Evolutionary conservation across 768 basidiomycete genomes (phyloP).

Genomic region (Coprinellus micaceus): DNA sequence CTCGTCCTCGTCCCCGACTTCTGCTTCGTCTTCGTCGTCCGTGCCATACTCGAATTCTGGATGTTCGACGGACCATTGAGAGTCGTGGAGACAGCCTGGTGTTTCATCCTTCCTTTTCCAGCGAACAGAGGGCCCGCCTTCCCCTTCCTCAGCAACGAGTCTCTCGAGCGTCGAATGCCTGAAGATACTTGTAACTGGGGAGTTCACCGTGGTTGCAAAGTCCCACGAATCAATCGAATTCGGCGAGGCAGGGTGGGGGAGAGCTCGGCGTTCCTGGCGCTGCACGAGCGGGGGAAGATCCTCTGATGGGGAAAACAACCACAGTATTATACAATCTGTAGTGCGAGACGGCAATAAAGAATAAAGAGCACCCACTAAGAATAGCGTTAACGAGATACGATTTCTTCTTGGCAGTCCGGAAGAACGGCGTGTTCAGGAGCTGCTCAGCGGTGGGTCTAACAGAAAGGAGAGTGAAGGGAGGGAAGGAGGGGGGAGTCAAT

Average conservation of each 20-base stretch:
- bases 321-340: neutral
- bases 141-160: slow-evolving; percentile 22
- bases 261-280: slow-evolving; percentile 66
- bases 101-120: slow-evolving; percentile 37
- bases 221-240: slow-evolving; percentile 80
- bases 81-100: neutral
- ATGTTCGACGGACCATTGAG: slow-evolving; percentile 12
- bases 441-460: slow-evolving; percentile 71
- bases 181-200: slow-evolving; percentile 29
- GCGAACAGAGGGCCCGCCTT: slow-evolving; percentile 22
- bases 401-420: slow-evolving; percentile 76
- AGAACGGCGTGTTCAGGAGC: slow-evolving; percentile 75
- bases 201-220: slow-evolving; percentile 51
- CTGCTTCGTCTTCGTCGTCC: neutral
- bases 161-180: slow-evolving; percentile 23
- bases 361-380: slow-evolving; percentile 41
- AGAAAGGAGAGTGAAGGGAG: neutral
- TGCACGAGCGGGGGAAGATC: slow-evolving; percentile 69
- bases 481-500: neutral
- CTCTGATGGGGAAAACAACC: slow-evolving; percentile 28
- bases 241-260: slow-evolving; percentile 30
- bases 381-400: slow-evolving; percentile 74
- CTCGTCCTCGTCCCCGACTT: neutral
- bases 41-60: slow-evolving; percentile 1
- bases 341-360: neutral